Percentiles rank a stretch among this genome's conserved stretches.
phyloP scores from a whole-genome alignment of 345 rosid species.

The Cardamine occulta region DNA sequence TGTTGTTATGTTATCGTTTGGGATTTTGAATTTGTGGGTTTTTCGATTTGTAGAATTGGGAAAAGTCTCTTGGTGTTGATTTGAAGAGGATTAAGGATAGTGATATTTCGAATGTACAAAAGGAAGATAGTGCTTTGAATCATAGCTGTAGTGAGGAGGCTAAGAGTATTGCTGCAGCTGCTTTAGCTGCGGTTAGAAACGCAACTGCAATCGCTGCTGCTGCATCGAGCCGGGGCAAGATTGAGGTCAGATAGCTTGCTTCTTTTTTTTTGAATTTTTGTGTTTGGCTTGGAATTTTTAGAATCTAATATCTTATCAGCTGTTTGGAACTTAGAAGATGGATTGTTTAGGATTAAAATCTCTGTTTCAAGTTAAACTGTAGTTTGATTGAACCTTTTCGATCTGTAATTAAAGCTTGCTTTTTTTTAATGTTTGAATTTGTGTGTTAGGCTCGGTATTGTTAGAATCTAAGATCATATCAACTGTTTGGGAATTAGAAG shows the following conservation, averaged over 20 bases:
- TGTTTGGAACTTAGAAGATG: not conserved
- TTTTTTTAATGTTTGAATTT: not conserved
- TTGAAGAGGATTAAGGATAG: constrained; percentile 31
- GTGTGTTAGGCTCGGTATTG: not conserved
- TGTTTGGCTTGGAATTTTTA: not conserved
- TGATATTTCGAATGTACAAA: constrained; percentile 21
- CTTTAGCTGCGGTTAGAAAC: constrained; percentile 81
- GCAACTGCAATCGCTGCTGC: constrained; percentile 76
- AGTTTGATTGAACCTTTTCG: not conserved
- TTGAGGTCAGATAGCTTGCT: constrained; percentile 61
- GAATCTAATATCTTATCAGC: not conserved
- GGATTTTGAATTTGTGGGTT: not conserved
- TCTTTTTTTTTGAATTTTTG: not conserved
- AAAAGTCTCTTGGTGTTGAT: constrained; percentile 35
- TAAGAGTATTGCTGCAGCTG: constrained; percentile 81
- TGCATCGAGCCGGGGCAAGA: constrained; percentile 66
- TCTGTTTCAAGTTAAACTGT: not conserved
- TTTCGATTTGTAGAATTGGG: constrained; percentile 29
- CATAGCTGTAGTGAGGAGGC: constrained; percentile 59
- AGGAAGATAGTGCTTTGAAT: constrained; percentile 40
- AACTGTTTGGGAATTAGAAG: not conserved
- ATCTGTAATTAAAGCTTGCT: not conserved
- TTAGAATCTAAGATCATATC: not conserved
- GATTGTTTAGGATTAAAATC: not conserved
- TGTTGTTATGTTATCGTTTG: not conserved